Percentiles rank a stretch among this genome's conserved stretches.
These are phyloP conservation scores for Camillea tinctor DNA, from an alignment of 2,329 filamentous ascomycete genomes.

Conservation along the genomic window DNA sequence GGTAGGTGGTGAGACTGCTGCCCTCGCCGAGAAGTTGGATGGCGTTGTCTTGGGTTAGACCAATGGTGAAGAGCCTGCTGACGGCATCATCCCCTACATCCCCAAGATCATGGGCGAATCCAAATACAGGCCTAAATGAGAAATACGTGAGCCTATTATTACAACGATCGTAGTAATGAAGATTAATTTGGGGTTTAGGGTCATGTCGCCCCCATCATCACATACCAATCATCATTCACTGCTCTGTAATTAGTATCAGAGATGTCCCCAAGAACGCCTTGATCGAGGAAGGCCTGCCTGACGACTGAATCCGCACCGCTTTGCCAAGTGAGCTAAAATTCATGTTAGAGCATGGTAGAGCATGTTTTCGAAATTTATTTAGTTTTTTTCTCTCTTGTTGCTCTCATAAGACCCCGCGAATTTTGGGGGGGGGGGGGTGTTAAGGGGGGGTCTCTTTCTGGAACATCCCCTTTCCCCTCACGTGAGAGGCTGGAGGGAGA, in stretches of 20 bases:
- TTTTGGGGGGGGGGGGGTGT: too few relatives aligned
- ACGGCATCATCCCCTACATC: conserved; percentile 37
- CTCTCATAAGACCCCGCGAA: neutral
- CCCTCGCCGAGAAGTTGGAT: conserved; percentile 71
- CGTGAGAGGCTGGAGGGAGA: neutral
- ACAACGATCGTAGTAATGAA: neutral
- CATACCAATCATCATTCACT: conserved; percentile 60
- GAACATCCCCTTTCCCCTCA: neutral
- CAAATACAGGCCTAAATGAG: conserved; percentile 68
- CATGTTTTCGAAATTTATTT: neutral
- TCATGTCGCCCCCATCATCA: neutral
- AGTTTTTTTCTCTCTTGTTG: neutral
- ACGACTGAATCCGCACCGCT: conserved; percentile 66
- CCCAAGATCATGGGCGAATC: conserved; percentile 64
- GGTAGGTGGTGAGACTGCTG: conserved; percentile 60
- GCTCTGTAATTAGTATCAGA: conserved; percentile 65
- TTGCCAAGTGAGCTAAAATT: conserved; percentile 61
- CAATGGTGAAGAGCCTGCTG: conserved; percentile 68
- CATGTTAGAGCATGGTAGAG: conserved; percentile 16
- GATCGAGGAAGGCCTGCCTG: conserved; percentile 63
- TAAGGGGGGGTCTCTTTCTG: neutral
- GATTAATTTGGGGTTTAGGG: neutral
- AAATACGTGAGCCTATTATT: conserved; percentile 5
- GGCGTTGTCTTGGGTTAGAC: conserved; percentile 73
- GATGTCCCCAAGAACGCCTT: conserved; percentile 61